Percentiles rank a stretch among this genome's conserved stretches.
Evolutionary conservation across 2,329 filamentous ascomycete genomes (phyloP).

Genomic region (Fusarium nematophilum): DNA sequence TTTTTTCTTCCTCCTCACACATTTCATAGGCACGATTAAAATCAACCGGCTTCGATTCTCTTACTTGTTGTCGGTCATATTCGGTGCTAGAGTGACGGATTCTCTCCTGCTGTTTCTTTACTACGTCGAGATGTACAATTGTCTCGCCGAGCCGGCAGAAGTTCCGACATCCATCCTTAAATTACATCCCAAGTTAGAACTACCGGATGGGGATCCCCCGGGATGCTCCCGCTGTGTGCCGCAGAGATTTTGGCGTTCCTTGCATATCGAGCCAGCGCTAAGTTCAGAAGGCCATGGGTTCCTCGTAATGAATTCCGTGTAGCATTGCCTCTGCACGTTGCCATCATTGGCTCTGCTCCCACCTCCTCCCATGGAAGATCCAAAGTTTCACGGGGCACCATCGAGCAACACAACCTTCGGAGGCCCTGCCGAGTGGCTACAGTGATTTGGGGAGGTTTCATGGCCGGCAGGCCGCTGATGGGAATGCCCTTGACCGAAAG

Average conservation of each 20-base stretch:
- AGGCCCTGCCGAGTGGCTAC: conserved; percentile 14
- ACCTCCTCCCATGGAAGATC: background rate
- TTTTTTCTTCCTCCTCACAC: conserved; percentile 57
- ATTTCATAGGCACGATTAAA: conserved; percentile 65
- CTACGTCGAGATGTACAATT: conserved; percentile 30
- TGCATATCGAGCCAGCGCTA: background rate
- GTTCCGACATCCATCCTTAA: conserved; percentile 44
- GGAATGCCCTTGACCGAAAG: conserved; percentile 21
- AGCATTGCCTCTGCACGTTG: background rate
- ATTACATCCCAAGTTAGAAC: background rate
- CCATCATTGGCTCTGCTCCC: background rate
- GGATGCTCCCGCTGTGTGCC: conserved; percentile 2
- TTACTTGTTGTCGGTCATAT: conserved; percentile 70
- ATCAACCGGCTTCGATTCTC: conserved; percentile 67
- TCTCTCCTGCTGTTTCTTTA: conserved; percentile 39
- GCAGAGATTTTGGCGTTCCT: conserved; percentile 16
- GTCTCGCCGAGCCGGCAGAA: conserved; percentile 44
- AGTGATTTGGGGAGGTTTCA: background rate
- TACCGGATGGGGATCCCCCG: background rate
- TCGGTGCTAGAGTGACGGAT: conserved; percentile 66
- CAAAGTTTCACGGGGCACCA: background rate
- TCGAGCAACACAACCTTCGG: conserved; percentile 6
- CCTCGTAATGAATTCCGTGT: conserved; percentile 11
- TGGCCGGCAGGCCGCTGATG: conserved; percentile 1
- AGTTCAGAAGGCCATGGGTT: background rate